Conservation (phyloP, 1,139 yeast species). For the Entelexis paramagnoliae region DNA sequence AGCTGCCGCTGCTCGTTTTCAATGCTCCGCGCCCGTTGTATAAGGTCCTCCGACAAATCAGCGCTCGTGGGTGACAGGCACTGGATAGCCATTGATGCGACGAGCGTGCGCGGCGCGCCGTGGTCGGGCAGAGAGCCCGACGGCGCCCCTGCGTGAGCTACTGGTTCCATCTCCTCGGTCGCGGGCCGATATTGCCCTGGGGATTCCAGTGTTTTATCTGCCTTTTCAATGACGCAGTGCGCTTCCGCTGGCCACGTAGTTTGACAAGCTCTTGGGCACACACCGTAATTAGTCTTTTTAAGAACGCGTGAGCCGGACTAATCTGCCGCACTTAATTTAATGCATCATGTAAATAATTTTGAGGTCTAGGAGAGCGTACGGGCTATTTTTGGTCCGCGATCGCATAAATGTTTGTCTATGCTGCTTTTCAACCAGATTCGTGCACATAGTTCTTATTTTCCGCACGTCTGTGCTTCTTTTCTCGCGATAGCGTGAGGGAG, state of each 20-base stretch:
- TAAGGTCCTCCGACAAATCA: slow-evolving; percentile 16
- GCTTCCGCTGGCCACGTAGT: neutral
- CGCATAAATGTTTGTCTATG: no score
- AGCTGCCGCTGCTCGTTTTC: slow-evolving; percentile 20
- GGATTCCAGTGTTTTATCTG: neutral
- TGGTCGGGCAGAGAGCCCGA: neutral
- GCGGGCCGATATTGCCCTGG: neutral
- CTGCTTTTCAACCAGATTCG: no score
- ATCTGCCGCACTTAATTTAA: slow-evolving; percentile 3
- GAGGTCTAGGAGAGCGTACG: neutral
- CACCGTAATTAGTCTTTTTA: neutral
- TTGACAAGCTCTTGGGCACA: neutral
- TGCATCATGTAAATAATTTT: slow-evolving; percentile 1
- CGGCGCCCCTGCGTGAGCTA: neutral
- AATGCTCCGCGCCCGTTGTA: slow-evolving; percentile 15
- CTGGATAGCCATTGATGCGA: slow-evolving; percentile 14
- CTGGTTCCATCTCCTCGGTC: neutral
- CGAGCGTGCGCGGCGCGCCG: neutral
- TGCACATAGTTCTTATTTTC: no score
- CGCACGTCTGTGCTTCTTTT: no score
- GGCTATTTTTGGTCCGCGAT: neutral
- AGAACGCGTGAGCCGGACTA: neutral
- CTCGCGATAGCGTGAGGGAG: no score
- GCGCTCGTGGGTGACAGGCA: slow-evolving; percentile 19
- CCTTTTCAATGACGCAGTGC: neutral